Conservation (phyloP, 768 basidiomycete genomes). For the Suillus ampliporus region DNA sequence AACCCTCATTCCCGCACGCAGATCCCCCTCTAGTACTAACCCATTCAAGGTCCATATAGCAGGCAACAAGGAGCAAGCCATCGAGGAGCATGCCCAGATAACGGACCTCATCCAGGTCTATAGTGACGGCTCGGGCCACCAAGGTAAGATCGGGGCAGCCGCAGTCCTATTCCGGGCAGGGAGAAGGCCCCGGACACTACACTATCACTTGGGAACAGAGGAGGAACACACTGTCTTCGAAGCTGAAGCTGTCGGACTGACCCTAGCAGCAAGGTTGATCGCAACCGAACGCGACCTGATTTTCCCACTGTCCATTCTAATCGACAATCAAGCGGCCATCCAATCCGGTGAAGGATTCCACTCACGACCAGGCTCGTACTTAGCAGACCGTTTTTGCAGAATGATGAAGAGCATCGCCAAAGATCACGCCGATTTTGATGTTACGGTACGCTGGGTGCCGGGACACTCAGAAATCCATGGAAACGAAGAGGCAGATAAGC, state of each 20-base stretch:
- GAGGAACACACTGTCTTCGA: slow-evolving; percentile 22
- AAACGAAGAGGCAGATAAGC: slow-evolving; percentile 3
- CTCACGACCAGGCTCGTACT: not conserved
- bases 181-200: not conserved
- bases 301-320: slow-evolving; percentile 7
- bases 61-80: not conserved
- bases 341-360: slow-evolving; percentile 4
- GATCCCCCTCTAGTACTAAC: rapidly evolving
- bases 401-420: not conserved
- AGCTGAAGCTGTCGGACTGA: slow-evolving; percentile 17
- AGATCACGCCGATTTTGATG: rapidly evolving
- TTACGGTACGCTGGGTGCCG: slow-evolving; percentile 3
- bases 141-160: slow-evolving; percentile 15
- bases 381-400: not conserved
- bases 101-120: slow-evolving; percentile 3
- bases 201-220: slow-evolving; percentile 10
- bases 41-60: not conserved
- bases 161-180: not conserved
- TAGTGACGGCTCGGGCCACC: slow-evolving; percentile 18
- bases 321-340: slow-evolving; percentile 24
- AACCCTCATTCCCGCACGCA: not conserved
- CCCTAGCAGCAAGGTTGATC: slow-evolving; percentile 18
- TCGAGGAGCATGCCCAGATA: not conserved
- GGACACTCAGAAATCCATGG: not conserved
- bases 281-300: not conserved